Conservation (phyloP, 345 rosid species). For the Syzygium aqueum region DNA sequence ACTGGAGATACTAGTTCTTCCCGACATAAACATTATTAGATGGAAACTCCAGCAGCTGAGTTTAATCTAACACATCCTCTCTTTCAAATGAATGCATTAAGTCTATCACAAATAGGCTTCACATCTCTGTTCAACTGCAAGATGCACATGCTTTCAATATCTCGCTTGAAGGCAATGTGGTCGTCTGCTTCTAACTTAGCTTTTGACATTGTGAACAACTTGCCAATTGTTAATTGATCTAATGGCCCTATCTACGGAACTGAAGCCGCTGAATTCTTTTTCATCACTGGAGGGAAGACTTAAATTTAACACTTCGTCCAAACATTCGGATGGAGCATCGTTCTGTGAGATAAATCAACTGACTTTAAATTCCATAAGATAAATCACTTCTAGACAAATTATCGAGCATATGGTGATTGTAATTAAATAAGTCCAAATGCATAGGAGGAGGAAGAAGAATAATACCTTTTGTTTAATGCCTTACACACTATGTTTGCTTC, state of each 20-base stretch:
- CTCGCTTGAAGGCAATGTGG: not conserved
- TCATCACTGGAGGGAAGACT: not conserved
- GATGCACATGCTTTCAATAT: constrained; percentile 9
- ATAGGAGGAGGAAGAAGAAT: too few species aligned
- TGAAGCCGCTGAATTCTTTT: not conserved
- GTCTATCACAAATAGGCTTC: not conserved
- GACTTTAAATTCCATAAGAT: too few species aligned
- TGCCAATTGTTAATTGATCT: not conserved
- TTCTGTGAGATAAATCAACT: not conserved
- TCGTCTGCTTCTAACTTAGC: constrained; percentile 21
- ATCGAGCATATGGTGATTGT: too few species aligned
- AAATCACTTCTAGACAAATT: too few species aligned
- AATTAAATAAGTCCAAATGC: too few species aligned
- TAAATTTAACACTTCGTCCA: not conserved
- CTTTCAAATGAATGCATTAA: not conserved
- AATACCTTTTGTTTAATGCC: too few species aligned
- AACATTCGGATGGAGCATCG: not conserved
- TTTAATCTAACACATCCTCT: not conserved
- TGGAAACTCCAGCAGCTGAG: not conserved
- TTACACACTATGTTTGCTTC: too few species aligned
- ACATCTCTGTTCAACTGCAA: constrained; percentile 4
- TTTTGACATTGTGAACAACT: not conserved
- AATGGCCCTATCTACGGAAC: not conserved
- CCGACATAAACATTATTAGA: not conserved
- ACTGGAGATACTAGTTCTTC: not conserved